These are phyloP conservation scores for Dioscorea dumetorum DNA, from an alignment of 106 monocot species.

Conservation along the genomic window DNA sequence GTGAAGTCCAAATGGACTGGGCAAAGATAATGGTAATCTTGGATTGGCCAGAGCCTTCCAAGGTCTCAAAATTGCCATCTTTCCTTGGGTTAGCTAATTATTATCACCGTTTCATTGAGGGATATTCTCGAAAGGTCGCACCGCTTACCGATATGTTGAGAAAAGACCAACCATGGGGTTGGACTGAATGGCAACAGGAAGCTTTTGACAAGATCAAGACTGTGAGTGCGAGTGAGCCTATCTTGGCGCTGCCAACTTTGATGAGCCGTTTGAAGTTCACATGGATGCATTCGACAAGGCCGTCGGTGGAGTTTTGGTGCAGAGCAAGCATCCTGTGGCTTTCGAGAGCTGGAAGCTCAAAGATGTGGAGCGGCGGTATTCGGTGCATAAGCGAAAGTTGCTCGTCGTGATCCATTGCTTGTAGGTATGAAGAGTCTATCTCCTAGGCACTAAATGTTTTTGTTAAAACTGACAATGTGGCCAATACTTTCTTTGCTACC, in stretches of 20 bases:
- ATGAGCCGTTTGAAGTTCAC: no score
- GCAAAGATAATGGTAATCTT: background rate
- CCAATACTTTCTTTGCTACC: no score
- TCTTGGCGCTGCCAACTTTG: background rate
- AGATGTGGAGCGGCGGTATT: no score
- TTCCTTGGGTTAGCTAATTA: background rate
- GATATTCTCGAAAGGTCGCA: background rate
- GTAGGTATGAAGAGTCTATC: no score
- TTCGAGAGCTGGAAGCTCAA: no score
- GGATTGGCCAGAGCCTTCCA: background rate
- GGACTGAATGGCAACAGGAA: background rate
- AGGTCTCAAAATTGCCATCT: background rate
- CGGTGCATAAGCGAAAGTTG: no score
- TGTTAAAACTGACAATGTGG: no score
- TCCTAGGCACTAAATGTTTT: no score
- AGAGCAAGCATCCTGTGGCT: no score
- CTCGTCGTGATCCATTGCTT: no score
- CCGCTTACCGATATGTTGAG: background rate
- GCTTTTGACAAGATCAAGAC: background rate
- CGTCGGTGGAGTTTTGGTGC: no score
- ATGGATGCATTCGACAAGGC: no score
- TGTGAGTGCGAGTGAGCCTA: background rate
- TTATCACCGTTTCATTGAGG: background rate
- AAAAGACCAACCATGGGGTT: background rate
- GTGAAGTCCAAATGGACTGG: background rate